phyloP scores from a whole-genome alignment of 371 early-diverging fungal species.

The Mucor mucedo region DNA sequence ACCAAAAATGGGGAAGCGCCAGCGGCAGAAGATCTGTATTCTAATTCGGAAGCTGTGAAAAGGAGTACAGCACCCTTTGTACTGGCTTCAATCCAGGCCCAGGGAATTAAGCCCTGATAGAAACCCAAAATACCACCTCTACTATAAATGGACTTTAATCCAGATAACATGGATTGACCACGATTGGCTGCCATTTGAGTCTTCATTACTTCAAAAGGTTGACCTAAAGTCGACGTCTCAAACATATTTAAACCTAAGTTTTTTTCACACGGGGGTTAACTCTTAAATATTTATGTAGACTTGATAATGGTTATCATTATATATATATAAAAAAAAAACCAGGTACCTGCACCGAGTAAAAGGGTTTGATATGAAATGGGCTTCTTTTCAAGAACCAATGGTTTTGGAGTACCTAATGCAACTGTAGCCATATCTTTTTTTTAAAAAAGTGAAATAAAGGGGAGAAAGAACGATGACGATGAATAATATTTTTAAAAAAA shows the following conservation, averaged over 20 bases:
- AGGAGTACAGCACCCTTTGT: slow-evolving; percentile 95
- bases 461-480: neutral
- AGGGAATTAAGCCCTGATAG: slow-evolving; percentile 81
- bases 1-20: slow-evolving; percentile 66
- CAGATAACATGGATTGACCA: slow-evolving; percentile 66
- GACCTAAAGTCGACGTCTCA: slow-evolving; percentile 29
- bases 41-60: slow-evolving; percentile 91
- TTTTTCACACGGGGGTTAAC: slow-evolving; percentile 4
- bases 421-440: neutral
- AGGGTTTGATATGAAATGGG: slow-evolving; percentile 67
- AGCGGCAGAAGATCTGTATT: slow-evolving; percentile 67
- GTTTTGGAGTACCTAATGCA: neutral
- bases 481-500: neutral
- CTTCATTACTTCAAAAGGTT: slow-evolving; percentile 64
- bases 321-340: too few relatives aligned
- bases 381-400: slow-evolving; percentile 57
- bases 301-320: neutral
- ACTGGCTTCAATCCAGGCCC: slow-evolving; percentile 89
- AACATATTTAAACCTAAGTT: slow-evolving; percentile 26
- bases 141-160: slow-evolving; percentile 69
- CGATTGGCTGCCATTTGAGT: slow-evolving; percentile 90
- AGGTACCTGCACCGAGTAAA: slow-evolving; percentile 64
- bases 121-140: slow-evolving; percentile 85
- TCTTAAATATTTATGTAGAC: slow-evolving; percentile 13
- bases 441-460: neutral